These are phyloP conservation scores for Paracoccidioides lutzii DNA, from an alignment of 2,329 filamentous ascomycete species.

Conservation along the genomic window DNA sequence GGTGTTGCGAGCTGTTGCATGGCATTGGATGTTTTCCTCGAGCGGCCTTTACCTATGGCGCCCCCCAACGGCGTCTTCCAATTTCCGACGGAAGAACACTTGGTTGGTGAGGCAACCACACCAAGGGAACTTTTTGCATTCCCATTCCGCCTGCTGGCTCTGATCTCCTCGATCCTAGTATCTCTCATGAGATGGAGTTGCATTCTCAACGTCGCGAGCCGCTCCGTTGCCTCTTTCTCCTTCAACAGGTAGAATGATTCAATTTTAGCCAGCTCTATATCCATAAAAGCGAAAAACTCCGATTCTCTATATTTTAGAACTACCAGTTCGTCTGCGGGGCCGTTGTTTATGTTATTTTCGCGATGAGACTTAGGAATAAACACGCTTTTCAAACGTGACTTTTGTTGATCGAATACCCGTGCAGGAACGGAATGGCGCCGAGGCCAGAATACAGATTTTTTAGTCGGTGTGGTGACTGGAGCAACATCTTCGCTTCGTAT, in stretches of 20 bases:
- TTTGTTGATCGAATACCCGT: conserved; percentile 17
- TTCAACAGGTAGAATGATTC: conserved; percentile 80
- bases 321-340: conserved; percentile 44
- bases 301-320: conserved; percentile 59
- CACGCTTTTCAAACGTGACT: conserved; percentile 27
- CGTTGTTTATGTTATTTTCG: conserved; percentile 33
- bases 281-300: conserved; percentile 81
- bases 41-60: conserved; percentile 29
- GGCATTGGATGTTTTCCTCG: conserved; percentile 44
- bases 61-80: conserved; percentile 33
- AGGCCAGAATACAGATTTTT: conserved; percentile 11
- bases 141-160: conserved; percentile 36
- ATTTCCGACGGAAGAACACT: conserved; percentile 16
- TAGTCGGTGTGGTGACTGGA: conserved; percentile 8
- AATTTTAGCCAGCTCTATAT: conserved; percentile 77
- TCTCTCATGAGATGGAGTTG: conserved; percentile 92
- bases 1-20: conserved; percentile 34
- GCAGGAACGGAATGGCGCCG: conserved; percentile 15
- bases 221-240: conserved; percentile 67
- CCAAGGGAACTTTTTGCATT: conserved; percentile 4
- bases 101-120: conserved; percentile 5
- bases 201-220: conserved; percentile 57
- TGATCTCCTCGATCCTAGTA: conserved; percentile 58
- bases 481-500: background rate
- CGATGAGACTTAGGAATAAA: conserved; percentile 22